phyloP scores from a whole-genome alignment of 495 filamentous ascomycete genomes.

The Polyplosphaeria fusca region DNA sequence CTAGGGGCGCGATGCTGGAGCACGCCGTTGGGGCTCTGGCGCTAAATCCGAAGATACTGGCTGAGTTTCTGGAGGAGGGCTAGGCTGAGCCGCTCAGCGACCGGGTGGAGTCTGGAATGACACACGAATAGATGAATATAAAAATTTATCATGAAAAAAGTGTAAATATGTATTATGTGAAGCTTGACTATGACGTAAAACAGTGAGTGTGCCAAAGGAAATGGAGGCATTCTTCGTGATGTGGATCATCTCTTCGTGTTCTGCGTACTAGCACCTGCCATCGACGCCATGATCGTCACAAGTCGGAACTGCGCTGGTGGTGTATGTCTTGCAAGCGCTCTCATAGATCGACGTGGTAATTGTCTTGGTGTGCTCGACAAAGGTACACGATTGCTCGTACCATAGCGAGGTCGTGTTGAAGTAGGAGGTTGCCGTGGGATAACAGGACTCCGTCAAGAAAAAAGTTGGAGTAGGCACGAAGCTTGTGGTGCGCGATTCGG shows the following conservation, averaged over 20 bases:
- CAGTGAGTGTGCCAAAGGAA: no score
- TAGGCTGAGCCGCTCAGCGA: no score
- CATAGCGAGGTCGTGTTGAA: conserved; percentile 1
- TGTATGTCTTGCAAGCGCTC: background rate
- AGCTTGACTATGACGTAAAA: no score
- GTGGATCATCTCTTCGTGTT: background rate
- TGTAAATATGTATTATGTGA: no score
- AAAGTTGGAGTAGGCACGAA: conserved; percentile 2
- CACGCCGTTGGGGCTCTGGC: background rate
- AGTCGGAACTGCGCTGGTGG: background rate
- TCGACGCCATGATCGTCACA: conserved; percentile 1
- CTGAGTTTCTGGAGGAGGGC: no score
- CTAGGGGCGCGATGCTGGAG: background rate
- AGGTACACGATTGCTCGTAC: background rate
- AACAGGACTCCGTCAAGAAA: background rate
- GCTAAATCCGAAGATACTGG: background rate
- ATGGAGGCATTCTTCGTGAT: no score
- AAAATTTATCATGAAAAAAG: no score
- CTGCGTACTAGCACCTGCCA: background rate
- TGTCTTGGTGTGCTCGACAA: background rate
- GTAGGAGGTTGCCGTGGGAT: background rate
- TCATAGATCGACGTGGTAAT: background rate
- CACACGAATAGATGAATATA: no score
- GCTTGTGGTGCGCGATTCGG: background rate
- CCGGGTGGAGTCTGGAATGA: no score